These are phyloP conservation scores for Arthrobotrys sinensis DNA, from an alignment of 2,329 filamentous ascomycete genomes.

Conservation along the genomic window DNA sequence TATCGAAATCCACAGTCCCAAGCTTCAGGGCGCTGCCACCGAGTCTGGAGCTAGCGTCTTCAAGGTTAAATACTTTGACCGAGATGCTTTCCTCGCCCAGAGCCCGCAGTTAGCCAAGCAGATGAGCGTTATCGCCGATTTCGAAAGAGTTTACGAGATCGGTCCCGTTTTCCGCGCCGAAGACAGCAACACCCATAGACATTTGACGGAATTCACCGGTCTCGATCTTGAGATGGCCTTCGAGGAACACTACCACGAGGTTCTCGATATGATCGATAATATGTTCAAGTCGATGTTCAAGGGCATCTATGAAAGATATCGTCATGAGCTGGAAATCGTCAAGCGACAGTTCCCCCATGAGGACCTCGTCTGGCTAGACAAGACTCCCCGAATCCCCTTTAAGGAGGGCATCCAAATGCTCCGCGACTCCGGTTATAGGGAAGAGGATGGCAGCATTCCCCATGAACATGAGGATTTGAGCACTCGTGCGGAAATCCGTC, in stretches of 20 bases:
- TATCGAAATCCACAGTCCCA: slow-evolving; percentile 94
- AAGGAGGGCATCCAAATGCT: slow-evolving; percentile 84
- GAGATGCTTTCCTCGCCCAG: slow-evolving; percentile 88
- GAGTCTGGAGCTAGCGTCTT: slow-evolving; percentile 94
- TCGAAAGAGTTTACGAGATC: slow-evolving; percentile 89
- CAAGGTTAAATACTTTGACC: slow-evolving; percentile 90
- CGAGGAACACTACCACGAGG: slow-evolving; percentile 89
- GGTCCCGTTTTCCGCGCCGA: slow-evolving; percentile 93
- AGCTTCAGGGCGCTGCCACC: slow-evolving; percentile 89
- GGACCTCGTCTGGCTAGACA: slow-evolving; percentile 87
- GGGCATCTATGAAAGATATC: slow-evolving; percentile 78
- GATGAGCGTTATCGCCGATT: slow-evolving; percentile 90
- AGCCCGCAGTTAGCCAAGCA: slow-evolving; percentile 94
- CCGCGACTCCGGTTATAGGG: slow-evolving; percentile 81
- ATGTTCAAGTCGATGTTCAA: slow-evolving; percentile 85
- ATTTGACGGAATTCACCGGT: slow-evolving; percentile 94
- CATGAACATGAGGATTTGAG: slow-evolving; percentile 81
- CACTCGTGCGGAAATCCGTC: slow-evolving; percentile 87
- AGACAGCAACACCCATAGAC: slow-evolving; percentile 94
- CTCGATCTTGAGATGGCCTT: slow-evolving; percentile 94
- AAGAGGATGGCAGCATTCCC: slow-evolving; percentile 81
- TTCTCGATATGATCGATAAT: slow-evolving; percentile 82
- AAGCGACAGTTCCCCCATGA: slow-evolving; percentile 88
- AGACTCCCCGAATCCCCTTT: slow-evolving; percentile 87
- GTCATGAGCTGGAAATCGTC: slow-evolving; percentile 81